Percentiles rank a stretch among this genome's conserved stretches.
These are phyloP conservation scores for Tritrichomonas foetus DNA, from an alignment of 208 protist species.

Conservation along the genomic window DNA sequence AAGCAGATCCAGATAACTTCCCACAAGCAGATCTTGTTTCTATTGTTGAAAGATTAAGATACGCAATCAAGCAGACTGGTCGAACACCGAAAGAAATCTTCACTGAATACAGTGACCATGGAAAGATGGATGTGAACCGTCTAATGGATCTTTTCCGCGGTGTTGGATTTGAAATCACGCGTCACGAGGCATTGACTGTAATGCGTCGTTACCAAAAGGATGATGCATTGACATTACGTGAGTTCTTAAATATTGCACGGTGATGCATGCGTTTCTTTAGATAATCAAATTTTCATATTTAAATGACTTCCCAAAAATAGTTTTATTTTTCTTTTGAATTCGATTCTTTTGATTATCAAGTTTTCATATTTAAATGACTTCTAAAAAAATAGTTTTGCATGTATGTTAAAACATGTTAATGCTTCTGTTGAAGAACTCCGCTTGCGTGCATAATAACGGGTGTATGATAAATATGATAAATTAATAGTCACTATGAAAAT, in stretches of 20 bases:
- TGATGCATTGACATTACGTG: background rate
- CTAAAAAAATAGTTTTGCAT: no score
- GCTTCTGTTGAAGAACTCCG: no score
- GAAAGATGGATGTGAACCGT: background rate
- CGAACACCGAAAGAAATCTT: background rate
- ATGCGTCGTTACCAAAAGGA: background rate
- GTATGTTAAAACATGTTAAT: no score
- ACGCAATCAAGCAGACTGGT: background rate
- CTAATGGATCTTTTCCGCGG: background rate
- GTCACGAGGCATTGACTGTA: slow-evolving; percentile 12
- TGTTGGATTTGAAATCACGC: background rate
- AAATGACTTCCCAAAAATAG: no score
- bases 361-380: no score
- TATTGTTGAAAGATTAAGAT: background rate
- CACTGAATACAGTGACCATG: background rate
- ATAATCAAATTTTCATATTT: no score
- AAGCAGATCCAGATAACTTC: slow-evolving; percentile 37
- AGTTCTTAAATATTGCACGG: background rate
- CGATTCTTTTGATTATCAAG: no score
- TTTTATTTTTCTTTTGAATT: no score
- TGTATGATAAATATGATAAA: no score
- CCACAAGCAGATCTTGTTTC: background rate
- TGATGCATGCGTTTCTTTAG: no score
- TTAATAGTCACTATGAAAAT: no score
- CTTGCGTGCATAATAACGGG: no score